Percentiles rank a stretch among this genome's conserved stretches.
phyloP scores from a whole-genome alignment of 2,329 filamentous ascomycete genomes.

The Xylaria sp. region DNA sequence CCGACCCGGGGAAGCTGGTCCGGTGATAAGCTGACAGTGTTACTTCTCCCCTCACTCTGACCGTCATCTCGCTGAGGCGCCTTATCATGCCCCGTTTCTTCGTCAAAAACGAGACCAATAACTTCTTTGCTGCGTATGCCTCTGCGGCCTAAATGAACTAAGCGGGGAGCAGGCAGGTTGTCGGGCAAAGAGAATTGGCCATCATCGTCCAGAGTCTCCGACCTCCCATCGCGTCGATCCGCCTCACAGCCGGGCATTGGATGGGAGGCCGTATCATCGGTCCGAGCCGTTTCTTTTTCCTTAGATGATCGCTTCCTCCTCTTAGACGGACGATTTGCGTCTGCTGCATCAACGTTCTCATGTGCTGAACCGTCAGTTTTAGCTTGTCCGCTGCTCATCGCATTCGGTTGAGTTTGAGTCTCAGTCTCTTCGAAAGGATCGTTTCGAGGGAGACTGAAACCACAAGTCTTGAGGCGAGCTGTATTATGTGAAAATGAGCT shows the following conservation, averaged over 20 bases:
- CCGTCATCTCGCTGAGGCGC: not conserved
- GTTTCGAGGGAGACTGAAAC: not conserved
- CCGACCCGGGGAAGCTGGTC: not conserved
- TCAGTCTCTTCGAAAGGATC: slow-evolving; percentile 2
- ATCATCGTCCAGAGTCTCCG: slow-evolving; percentile 2
- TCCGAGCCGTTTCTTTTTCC: slow-evolving; percentile 3
- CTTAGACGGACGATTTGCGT: slow-evolving; percentile 1
- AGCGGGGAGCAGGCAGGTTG: slow-evolving; percentile 30
- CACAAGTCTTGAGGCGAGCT: not conserved
- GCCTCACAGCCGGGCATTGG: too few species aligned
- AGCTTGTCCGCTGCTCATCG: not conserved
- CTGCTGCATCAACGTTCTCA: not conserved
- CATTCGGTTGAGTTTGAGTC: not conserved
- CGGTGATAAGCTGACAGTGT: not conserved
- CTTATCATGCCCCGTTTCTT: slow-evolving; percentile 19
- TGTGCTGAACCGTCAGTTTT: not conserved
- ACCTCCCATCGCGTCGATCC: slow-evolving; percentile 1
- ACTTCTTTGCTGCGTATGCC: slow-evolving; percentile 37
- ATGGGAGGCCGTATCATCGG: not conserved
- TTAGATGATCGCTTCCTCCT: slow-evolving; percentile 10
- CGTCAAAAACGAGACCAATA: slow-evolving; percentile 36
- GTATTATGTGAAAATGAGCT: not conserved
- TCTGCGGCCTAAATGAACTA: slow-evolving; percentile 34
- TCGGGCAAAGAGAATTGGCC: slow-evolving; percentile 6
- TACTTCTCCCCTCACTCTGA: not conserved